phyloP scores from a whole-genome alignment of 306 rosid species.

The Senna siamea region DNA sequence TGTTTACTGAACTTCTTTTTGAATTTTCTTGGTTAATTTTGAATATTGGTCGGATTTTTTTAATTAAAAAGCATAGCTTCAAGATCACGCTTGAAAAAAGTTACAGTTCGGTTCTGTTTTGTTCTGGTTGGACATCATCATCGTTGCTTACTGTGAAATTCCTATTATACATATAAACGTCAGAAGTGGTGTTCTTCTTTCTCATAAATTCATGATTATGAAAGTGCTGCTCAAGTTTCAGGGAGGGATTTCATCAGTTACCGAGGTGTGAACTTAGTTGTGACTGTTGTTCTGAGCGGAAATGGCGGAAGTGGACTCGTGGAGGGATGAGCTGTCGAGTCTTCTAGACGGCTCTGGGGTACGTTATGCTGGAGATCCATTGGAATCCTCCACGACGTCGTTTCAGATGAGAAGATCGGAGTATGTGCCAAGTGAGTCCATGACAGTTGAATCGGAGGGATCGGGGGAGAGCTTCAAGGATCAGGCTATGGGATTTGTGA shows the following conservation, averaged over 20 bases:
- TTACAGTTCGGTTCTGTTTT: slow-evolving; percentile 34
- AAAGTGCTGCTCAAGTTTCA: slow-evolving; percentile 24
- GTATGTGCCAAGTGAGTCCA: slow-evolving; percentile 33
- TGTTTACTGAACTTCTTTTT: not conserved
- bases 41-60: slow-evolving; percentile 53
- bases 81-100: slow-evolving; percentile 58
- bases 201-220: not conserved
- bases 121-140: slow-evolving; percentile 34
- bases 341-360: slow-evolving; percentile 57
- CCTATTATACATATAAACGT: not conserved
- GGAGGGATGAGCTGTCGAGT: slow-evolving; percentile 75
- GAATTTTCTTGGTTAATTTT: slow-evolving; percentile 38
- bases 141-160: not conserved
- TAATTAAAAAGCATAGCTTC: slow-evolving; percentile 50
- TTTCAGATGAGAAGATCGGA: slow-evolving; percentile 40
- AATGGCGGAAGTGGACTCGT: slow-evolving; percentile 67
- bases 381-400: slow-evolving; percentile 45
- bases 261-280: slow-evolving; percentile 7
- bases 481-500: slow-evolving; percentile 73
- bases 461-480: slow-evolving; percentile 74
- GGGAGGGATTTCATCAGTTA: not conserved
- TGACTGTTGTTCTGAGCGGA: slow-evolving; percentile 29
- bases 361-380: slow-evolving; percentile 55
- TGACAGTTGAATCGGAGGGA: slow-evolving; percentile 46
- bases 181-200: not conserved